Base-by-base conservation (phyloP, 192 early-diverging fungal genomes). In the Anaeromyces robustus region DNA sequence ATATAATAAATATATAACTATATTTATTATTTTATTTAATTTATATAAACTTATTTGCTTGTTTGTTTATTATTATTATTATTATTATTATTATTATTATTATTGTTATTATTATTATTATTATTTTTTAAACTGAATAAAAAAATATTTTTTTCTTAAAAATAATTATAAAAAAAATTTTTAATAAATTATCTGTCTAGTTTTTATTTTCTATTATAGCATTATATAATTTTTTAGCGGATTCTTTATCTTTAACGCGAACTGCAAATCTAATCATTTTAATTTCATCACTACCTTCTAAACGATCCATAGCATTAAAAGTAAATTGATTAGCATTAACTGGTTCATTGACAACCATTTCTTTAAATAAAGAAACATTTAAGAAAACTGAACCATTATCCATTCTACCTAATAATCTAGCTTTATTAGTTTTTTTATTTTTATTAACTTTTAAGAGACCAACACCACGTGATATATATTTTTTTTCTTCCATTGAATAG, bases 361-460 rank as follows among this genome's bases (percentile, higher is more conserved):
- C 87, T 29, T 78, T 29, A 77, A 84, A 85, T 29, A 86, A 77
- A 11, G 29, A 41, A n/a, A 81, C 37, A 80, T 88, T 88, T 31
- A 88, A 77, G 68, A 87, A 77, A 4, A 88, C 86, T 4, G 83
- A 83, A 19, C 87, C 87, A 68, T 82, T 81, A 79, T 88, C 86
- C 81, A 86, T 84, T 6, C 87, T 80, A 39, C 83, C 78, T 77
- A 88, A 77, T 77, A 88, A 52, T 78, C 87, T 82, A 78, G 28
- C 32, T 39, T 84, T 87, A 13, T 81, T 81, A 12, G 83, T 85
- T 19, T 18, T 68, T 22, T 29, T 83, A 80, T 87, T 59, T 77
- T 41, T 52, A 80, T 88, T 86, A 37, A 87, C 31, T 68, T 84
- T 87, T 34, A 88, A 31, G 2, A 79, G 68, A 18, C 87, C 87